phyloP scores from a whole-genome alignment of 768 basidiomycete genomes.

The Macrolepiota albuminosa region DNA sequence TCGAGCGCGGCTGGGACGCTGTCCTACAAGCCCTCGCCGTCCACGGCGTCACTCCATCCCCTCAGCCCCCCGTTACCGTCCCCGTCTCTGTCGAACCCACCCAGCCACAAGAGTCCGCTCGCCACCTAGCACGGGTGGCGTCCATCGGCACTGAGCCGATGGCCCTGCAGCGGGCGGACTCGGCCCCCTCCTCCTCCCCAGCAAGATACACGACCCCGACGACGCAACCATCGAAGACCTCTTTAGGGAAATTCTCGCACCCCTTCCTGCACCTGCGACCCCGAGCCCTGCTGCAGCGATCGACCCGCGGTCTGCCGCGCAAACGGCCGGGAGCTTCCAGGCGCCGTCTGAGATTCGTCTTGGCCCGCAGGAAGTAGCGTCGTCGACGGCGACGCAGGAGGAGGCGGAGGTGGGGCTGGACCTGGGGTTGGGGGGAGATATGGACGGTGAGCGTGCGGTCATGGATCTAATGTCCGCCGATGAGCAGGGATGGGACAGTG shows the following conservation, averaged over 20 bases:
- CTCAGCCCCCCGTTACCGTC: constrained; percentile 20
- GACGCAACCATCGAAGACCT: constrained; percentile 63
- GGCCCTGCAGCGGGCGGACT: constrained; percentile 95
- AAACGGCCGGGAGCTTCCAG: constrained; percentile 7
- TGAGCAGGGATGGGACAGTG: constrained; percentile 11
- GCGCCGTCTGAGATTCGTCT: constrained; percentile 6
- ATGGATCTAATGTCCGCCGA: constrained; percentile 7
- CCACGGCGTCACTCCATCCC: constrained; percentile 55
- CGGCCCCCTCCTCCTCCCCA: constrained; percentile 17
- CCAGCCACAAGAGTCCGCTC: constrained; percentile 62
- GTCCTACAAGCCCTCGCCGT: constrained; percentile 71
- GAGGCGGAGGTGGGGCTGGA: not conserved
- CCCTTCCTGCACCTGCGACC: constrained; percentile 28
- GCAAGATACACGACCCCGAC: constrained; percentile 32
- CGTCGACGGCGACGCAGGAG: not conserved
- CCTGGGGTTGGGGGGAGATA: not conserved
- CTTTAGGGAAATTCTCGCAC: constrained; percentile 66
- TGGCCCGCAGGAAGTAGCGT: constrained; percentile 7
- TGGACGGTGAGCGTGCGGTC: constrained; percentile 10
- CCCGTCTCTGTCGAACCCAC: constrained; percentile 19
- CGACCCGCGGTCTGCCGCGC: constrained; percentile 10
- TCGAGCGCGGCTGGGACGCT: constrained; percentile 79
- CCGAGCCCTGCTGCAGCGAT: constrained; percentile 17
- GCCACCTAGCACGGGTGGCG: constrained; percentile 99
- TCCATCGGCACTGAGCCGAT: constrained; percentile 59